Percentiles rank a stretch among this genome's conserved stretches.
These are phyloP conservation scores for Neonectria neomacrospora DNA, from an alignment of 2,329 filamentous ascomycete species.

Conservation along the genomic window DNA sequence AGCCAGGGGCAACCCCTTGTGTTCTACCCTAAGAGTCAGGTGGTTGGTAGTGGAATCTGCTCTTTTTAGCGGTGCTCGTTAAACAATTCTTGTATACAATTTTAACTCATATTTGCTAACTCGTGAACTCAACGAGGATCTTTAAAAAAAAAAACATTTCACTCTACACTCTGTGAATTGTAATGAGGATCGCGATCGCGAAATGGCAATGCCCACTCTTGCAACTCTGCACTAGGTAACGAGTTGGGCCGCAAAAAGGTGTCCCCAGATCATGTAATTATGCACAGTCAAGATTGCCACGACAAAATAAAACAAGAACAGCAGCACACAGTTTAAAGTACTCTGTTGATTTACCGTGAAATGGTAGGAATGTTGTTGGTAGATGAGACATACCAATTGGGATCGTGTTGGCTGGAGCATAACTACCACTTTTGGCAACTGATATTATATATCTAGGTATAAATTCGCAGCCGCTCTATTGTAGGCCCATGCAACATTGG, in stretches of 20 bases:
- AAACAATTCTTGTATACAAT: neutral
- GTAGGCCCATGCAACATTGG: too few relatives aligned
- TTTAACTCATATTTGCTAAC: neutral
- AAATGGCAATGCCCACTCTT: too few relatives aligned
- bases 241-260: too few relatives aligned
- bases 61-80: neutral
- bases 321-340: too few relatives aligned
- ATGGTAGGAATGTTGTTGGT: neutral
- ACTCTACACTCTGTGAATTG: neutral
- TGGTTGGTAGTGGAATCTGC: constrained; percentile 23
- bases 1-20: constrained; percentile 26
- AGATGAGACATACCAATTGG: neutral
- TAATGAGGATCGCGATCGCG: too few relatives aligned
- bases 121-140: neutral
- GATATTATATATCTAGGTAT: neutral
- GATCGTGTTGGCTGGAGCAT: neutral
- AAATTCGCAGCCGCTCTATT: neutral
- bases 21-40: constrained; percentile 31
- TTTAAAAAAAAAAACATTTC: neutral
- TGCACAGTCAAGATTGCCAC: too few relatives aligned
- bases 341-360: too few relatives aligned
- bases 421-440: neutral
- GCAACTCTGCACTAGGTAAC: too few relatives aligned
- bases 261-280: too few relatives aligned
- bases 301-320: too few relatives aligned